Conservation (phyloP, 306 rosid genomes). For the Crotalaria pallida region DNA sequence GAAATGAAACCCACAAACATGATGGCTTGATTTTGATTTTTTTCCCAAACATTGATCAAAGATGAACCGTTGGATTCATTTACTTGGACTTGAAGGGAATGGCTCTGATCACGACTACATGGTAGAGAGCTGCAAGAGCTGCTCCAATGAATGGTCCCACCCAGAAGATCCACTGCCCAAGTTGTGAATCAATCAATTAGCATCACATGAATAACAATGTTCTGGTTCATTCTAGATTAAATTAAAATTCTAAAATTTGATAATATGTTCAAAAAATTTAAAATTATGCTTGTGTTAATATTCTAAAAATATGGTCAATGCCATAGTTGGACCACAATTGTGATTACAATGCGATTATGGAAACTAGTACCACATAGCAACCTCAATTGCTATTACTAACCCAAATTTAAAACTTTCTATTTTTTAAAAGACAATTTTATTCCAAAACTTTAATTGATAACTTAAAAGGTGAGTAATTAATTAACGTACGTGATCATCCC, state of each 20-base stretch:
- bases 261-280: no score
- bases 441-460: no score
- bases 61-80: constrained; percentile 10
- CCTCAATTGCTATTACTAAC: no score
- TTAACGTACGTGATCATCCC: constrained; percentile 44
- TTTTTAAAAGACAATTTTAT: no score
- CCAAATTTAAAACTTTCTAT: no score
- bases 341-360: no score
- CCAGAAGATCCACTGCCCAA: constrained; percentile 51
- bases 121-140: constrained; percentile 46
- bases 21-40: not conserved
- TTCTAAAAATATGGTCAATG: no score
- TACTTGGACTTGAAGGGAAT: constrained; percentile 52
- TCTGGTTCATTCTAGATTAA: not conserved
- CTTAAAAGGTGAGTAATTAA: no score
- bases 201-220: not conserved
- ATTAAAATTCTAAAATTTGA: not conserved
- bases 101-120: constrained; percentile 44
- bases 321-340: no score
- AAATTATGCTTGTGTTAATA: no score
- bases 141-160: constrained; percentile 57
- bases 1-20: constrained; percentile 27
- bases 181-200: not conserved
- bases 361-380: no score
- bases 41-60: not conserved